Conservation (phyloP, 1,284 basidiomycete species). For the Boletus hoseneyae region DNA sequence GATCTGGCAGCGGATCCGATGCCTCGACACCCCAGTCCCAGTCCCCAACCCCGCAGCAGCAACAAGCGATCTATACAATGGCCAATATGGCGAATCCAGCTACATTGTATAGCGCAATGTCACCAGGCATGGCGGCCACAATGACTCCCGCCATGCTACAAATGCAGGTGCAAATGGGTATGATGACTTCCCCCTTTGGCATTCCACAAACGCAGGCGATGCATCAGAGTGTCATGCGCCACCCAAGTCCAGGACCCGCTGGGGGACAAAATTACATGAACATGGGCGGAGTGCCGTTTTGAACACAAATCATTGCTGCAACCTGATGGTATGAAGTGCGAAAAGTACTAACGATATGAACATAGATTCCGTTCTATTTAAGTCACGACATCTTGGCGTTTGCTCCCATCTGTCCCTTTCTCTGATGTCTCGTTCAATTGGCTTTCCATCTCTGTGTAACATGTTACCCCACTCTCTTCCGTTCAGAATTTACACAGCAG, state of each 20-base stretch:
- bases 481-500: constrained; percentile 34
- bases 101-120: constrained; percentile 35
- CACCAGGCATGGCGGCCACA: constrained; percentile 30
- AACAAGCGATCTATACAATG: constrained; percentile 34
- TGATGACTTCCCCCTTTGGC: constrained; percentile 46
- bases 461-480: constrained; percentile 27
- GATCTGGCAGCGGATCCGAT: constrained; percentile 41
- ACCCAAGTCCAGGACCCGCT: constrained; percentile 63
- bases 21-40: constrained; percentile 32
- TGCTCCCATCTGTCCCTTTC: constrained; percentile 17
- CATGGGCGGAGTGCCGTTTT: constrained; percentile 43
- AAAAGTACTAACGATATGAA: constrained; percentile 16
- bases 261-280: constrained; percentile 54
- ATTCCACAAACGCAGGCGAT: constrained; percentile 63
- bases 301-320: constrained; percentile 14
- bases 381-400: constrained; percentile 4
- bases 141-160: constrained; percentile 45
- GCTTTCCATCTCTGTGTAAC: constrained; percentile 24
- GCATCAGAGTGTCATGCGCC: constrained; percentile 77
- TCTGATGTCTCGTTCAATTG: constrained; percentile 14
- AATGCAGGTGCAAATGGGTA: constrained; percentile 68
- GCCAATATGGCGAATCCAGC: constrained; percentile 39
- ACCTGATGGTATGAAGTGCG: not conserved
- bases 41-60: constrained; percentile 40
- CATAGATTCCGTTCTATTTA: constrained; percentile 29